Evolutionary conservation across 2,329 filamentous ascomycete genomes (phyloP), one percentile per base, ranked within the genome.

Genomic region (Lasiodiplodia hormozganensis): DNA sequence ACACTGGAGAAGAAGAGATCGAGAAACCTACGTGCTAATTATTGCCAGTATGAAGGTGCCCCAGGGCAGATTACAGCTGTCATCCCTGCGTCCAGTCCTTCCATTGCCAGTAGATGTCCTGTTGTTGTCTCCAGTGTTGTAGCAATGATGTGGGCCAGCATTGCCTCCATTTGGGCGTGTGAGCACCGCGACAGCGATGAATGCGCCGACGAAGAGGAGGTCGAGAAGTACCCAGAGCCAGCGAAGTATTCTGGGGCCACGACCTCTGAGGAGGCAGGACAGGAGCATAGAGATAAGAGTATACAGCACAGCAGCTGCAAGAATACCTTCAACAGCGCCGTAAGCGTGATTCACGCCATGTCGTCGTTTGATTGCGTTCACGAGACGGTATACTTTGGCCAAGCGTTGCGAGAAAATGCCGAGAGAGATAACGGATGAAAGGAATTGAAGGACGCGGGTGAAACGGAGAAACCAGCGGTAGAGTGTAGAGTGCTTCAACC

Each of bases 31-130:
- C 81, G 81, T 83, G 78, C 78, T 82, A 67, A 83, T 71, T 54
- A 83, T 83, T 8, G 81, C 81, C 68, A 83, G 66, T 11, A 82
- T 76, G 69, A 84, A 84, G 0, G 80, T 82, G 0, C 79, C 81
- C 73, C 79, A 82, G 1, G 80, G 80, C 40, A 84, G 68, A 52
- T 79, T 77, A 71, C 82, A 84, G 66, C 76, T 69, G 56, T 73
- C 69, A 62, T 78, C 69, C 57, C 52, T 69, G 7, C 53, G 60
- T n/a, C 68, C 72, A 69, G 70, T 72, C 7, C 70, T 75, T 34
- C 70, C 47, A 3, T 72, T 31, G 28, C 53, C 18, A 69, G 68
- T 25, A 67, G 62, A 25, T 38, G 54, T 11, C 68, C 66, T 21
- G 21, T 72, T 8, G 2, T 8, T 31, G 4, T 47, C 38, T 10